Base-by-base conservation (phyloP, 306 rosid species). In the Heteromeles arbutifolia region DNA sequence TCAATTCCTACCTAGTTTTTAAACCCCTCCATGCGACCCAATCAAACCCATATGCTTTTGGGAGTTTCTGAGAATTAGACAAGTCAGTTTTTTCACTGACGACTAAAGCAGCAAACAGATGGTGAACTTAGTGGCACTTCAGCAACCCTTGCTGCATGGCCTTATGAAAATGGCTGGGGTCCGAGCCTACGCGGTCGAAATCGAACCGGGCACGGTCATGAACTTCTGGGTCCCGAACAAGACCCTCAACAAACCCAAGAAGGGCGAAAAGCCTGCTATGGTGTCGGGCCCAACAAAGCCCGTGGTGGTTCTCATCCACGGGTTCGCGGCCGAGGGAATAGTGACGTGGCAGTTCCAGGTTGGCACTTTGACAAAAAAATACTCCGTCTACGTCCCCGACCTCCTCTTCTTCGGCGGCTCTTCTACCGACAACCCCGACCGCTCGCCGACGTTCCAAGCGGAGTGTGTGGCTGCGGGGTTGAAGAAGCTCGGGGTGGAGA, bases 141-240 rank as follows among this genome's bases (percentile, higher is more conserved):
- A 91, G 65, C 83, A 29, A 57, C 97, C 98, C 25, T 62, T 93
- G 73, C 15, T 91, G 26, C 85, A 83, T 58, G 84, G 86, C 39
- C 86, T 93, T 1, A 91, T 93, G 97, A 95, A 92, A 77, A 87
- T 92, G 95, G 97, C 98, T 2, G 98, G 98, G 0, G 81, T 95
- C 3, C 65, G 56, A 3, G 91, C 95, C 43, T 83, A 88, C 88
- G 72, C 86, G 22, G 88, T 95, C 72, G 93, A 90, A 81, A 84
- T 95, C 56, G 90, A 92, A 73, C 84, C 93, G 7, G 96, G 96
- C 13, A 95, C 97, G 4, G 52, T 28, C 48, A 94, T 94, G 96
- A 88, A 65, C 78, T 88, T 94, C 74, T 94, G 96, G 96, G 88
- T 94, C 11, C 98, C 97, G 0, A 29, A 78, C 0, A 89, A 90